Evolutionary conservation across 73 alveolate species (phyloP).

Genomic region (Durusdinium trenchii): DNA sequence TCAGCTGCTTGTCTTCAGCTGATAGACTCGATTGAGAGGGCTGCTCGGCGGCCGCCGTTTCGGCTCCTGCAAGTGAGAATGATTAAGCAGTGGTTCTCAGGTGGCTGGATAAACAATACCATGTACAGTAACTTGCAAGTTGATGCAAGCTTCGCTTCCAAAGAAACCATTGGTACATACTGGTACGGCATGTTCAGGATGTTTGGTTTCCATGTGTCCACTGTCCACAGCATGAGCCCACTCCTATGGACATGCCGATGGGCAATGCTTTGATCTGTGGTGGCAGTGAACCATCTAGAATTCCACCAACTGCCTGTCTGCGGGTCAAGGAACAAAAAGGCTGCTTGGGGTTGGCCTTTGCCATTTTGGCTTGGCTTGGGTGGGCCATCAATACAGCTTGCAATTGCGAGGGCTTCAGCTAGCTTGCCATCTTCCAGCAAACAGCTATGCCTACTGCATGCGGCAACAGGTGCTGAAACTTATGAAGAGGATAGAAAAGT

Average conservation of each 20-base stretch:
- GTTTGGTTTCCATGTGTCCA: neutral
- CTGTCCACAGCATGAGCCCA: neutral
- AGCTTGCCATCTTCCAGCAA: neutral
- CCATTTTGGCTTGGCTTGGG: neutral
- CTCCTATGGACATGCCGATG: constrained; percentile 39
- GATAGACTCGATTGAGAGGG: constrained; percentile 16
- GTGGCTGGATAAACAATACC: neutral
- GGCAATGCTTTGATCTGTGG: constrained; percentile 80
- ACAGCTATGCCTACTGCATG: neutral
- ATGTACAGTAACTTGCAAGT: neutral
- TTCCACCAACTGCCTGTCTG: constrained; percentile 29
- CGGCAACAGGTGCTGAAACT: too few species aligned
- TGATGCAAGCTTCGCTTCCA: neutral
- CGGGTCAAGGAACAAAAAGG: neutral
- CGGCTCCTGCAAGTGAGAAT: neutral
- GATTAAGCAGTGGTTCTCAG: neutral
- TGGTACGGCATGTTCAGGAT: too few species aligned
- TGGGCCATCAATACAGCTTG: neutral
- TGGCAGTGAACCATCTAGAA: constrained; percentile 79
- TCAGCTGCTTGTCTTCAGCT: constrained; percentile 63
- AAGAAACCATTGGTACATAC: neutral
- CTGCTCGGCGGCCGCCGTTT: neutral
- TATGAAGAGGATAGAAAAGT: neutral
- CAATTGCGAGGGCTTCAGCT: neutral
- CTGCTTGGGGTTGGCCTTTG: neutral